Evolutionary conservation across 1,139 yeast genomes (phyloP), one percentile per base, ranked within the genome.

Genomic region (Zygoascus hellenicus): DNA sequence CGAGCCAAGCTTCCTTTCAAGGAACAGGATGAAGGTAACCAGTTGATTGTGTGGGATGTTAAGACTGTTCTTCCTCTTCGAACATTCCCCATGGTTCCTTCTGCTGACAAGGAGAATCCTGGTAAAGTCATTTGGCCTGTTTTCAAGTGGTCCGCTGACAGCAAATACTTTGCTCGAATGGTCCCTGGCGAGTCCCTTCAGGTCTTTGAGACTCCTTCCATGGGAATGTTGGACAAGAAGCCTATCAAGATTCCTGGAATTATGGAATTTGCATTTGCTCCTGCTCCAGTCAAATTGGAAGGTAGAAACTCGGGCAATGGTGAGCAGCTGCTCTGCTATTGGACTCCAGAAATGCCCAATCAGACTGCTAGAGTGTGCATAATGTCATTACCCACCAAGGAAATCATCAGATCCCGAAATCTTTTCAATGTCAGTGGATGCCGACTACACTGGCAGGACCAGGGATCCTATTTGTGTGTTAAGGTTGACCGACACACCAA

Each of bases 401-500:
- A 80, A 65, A 82, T 89, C 47, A 70, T 94, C 55, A 85, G 97
- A 75, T 86, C 96, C 49, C 82, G 94, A 59, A 90, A 92, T 70
- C 75, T 92, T 70, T 90, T 92, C 75, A 96, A 92, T 70, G 98
- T 92, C 50, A 78, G 89, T 50, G 94, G 86, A 65, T 89, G 95
- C 70, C 78, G 84, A 63, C 73, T 94, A 74, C 90, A 83, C 74
- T 94, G 99, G 99, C 97, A 92, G 69, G 83, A 81, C 56, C 82
- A 85, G 59, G 90, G 89, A 54, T 82, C 81, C 60, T 83, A 74
- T 68, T 72, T 94, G 65, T 87, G 96, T 73, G 95, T 90, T 63
- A 89, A 87, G 73, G 97, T 94, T 57, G 97, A 90, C 67, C 88
- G 97, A 71, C 96, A 89, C 69, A 88, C 97, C 49, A 92, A 92